These are phyloP conservation scores for Debaryomyces maramus DNA, from an alignment of 805 yeast species.

Conservation along the genomic window DNA sequence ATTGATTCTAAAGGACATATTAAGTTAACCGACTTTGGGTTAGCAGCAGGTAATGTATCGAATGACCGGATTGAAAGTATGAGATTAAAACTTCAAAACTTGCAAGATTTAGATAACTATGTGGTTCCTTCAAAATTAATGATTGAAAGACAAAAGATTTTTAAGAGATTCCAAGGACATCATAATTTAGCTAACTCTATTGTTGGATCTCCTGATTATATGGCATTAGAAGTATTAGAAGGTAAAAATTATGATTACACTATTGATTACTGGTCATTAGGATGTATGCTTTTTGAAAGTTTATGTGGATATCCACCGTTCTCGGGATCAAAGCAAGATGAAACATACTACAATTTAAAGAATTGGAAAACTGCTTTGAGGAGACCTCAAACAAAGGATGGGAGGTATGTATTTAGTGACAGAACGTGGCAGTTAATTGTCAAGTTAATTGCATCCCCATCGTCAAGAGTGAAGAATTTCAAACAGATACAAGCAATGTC, in stretches of 20 bases:
- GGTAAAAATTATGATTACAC: constrained; percentile 94
- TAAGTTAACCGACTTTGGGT: constrained; percentile 92
- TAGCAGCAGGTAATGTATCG: constrained; percentile 95
- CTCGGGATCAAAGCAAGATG: constrained; percentile 90
- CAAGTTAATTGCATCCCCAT: constrained; percentile 76
- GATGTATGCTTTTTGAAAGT: constrained; percentile 95
- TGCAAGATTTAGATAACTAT: constrained; percentile 68
- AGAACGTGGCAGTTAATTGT: constrained; percentile 92
- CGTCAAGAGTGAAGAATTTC: constrained; percentile 71
- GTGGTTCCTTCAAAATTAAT: constrained; percentile 68
- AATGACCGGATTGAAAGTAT: constrained; percentile 91
- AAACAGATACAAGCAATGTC: constrained; percentile 77
- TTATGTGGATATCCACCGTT: constrained; percentile 97
- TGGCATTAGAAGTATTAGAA: constrained; percentile 96
- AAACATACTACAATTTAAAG: constrained; percentile 89
- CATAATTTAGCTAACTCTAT: constrained; percentile 89
- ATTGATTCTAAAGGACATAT: constrained; percentile 91
- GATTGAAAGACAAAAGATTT: constrained; percentile 83
- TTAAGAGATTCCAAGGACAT: constrained; percentile 77
- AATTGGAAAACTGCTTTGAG: constrained; percentile 87
- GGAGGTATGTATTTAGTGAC: constrained; percentile 89
- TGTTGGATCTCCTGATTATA: constrained; percentile 98
- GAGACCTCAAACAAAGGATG: constrained; percentile 90
- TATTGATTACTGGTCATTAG: constrained; percentile 98
- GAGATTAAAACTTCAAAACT: constrained; percentile 66